Conservation (phyloP, 1,139 yeast genomes). For the Debaryomycetaceae sp. region DNA sequence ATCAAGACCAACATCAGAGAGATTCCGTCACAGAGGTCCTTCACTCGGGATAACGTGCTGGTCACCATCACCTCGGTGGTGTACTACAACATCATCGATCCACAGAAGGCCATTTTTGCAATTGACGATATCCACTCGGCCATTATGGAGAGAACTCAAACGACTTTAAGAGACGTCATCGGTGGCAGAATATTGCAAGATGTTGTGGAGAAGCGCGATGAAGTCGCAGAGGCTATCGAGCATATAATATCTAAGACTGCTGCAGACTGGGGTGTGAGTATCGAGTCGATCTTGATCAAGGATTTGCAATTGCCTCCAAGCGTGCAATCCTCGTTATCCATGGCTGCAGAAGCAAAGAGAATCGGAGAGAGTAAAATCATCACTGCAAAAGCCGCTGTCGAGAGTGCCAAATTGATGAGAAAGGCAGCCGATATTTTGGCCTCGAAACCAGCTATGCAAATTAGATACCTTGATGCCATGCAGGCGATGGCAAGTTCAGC, state of each 20-base stretch:
- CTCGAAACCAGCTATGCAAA: constrained; percentile 77
- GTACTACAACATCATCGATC: constrained; percentile 65
- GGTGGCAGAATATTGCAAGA: constrained; percentile 70
- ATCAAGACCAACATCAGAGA: constrained; percentile 62
- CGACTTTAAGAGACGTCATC: constrained; percentile 70
- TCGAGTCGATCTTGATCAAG: constrained; percentile 68
- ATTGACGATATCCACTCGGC: constrained; percentile 56
- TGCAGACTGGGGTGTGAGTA: constrained; percentile 67
- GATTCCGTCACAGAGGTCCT: constrained; percentile 64
- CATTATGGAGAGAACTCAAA: constrained; percentile 69
- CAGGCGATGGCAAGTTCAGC: constrained; percentile 67
- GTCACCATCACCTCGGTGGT: constrained; percentile 63
- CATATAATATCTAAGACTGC: constrained; percentile 64
- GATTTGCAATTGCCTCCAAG: constrained; percentile 57
- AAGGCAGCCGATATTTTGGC: constrained; percentile 77
- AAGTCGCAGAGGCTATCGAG: constrained; percentile 65
- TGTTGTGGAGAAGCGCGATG: constrained; percentile 73
- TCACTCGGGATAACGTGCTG: constrained; percentile 69
- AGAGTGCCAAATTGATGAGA: constrained; percentile 73
- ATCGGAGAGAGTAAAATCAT: constrained; percentile 77
- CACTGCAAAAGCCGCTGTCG: constrained; percentile 75
- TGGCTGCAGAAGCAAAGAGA: constrained; percentile 76
- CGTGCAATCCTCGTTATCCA: constrained; percentile 62
- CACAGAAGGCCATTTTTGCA: constrained; percentile 64
- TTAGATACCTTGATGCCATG: constrained; percentile 77